Base-by-base conservation (phyloP, 2,329 filamentous ascomycete genomes). In the Fusarium musae region DNA sequence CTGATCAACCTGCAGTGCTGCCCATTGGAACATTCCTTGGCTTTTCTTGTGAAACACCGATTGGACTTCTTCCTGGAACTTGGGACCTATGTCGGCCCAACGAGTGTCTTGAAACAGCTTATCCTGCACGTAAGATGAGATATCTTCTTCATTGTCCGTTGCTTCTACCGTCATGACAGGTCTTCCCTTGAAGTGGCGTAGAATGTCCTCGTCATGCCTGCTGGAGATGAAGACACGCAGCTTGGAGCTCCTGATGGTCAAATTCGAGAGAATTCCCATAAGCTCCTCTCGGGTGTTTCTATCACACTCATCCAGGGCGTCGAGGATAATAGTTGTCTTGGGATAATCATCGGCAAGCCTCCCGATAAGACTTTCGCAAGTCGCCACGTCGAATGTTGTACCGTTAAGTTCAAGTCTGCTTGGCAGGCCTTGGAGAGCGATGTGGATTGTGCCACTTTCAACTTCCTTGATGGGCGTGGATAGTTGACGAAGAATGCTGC, bases 151-250 rank as follows among this genome's bases (percentile, higher is more conserved):
- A 2, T 50, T 50, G 2, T 32, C 47, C 2, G 21, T 17, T 19
- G 28, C 21, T 0, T 23, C 7, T 0, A 50, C 6, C 0, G 0
- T 0, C 15, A 32, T 17, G 10, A 13, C 0, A 13, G 46, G 21
- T 2, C 2, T 23, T 0, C 10, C 5, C 0, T 1, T 19, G 15
- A 50, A 50, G 2, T 32, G 28, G 0, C 28, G 28, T 3, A 2
- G 1, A 13, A 49, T 49, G 2, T 32, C 46, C 10, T 32, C 46
- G 6, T 49, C 21, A 1, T 0, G 15, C 0, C 46, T 32, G 3
- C 46, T 49, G 7, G 46, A 49, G 8, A 49, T 17, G 2, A 49
- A 32, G 0, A 49, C 2, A 0, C 10, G 46, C 0, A 49, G 3
- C 15, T 9, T 49, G 0, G 46, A n/a, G 5, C 28, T 12, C 0